A percentile compares a stretch with the other conserved stretches of the same genome.
Conservation (phyloP, 2,329 filamentous ascomycete genomes). For the Xylaria sp. region DNA sequence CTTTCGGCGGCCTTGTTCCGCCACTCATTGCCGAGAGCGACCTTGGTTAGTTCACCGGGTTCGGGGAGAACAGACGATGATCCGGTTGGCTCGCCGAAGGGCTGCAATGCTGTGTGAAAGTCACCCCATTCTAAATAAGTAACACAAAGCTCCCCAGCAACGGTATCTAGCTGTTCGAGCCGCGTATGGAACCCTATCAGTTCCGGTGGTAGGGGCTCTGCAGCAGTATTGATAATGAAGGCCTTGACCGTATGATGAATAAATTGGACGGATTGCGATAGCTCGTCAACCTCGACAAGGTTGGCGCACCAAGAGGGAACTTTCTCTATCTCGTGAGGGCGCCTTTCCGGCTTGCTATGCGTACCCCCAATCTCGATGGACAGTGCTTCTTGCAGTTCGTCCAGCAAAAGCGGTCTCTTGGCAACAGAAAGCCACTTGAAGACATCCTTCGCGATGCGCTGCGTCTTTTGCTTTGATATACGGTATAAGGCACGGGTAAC, state of each 20-base stretch:
- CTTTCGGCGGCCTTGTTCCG: no score
- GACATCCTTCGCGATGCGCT: slow-evolving; percentile 27
- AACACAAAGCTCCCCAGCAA: no score
- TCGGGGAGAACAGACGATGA: no score
- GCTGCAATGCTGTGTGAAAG: no score
- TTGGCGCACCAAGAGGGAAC: slow-evolving; percentile 21
- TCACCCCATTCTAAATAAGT: no score
- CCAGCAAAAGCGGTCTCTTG: slow-evolving; percentile 37
- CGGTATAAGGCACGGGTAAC: slow-evolving; percentile 15
- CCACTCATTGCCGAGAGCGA: no score
- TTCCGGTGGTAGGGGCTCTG: background rate
- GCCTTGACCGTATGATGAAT: slow-evolving; percentile 33
- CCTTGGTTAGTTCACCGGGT: no score
- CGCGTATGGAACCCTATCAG: slow-evolving; percentile 24
- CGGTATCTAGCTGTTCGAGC: no score
- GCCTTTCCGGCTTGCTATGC: slow-evolving; percentile 28
- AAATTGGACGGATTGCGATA: slow-evolving; percentile 20
- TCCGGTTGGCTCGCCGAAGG: no score
- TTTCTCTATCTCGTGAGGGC: slow-evolving; percentile 33
- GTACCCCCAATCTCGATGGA: slow-evolving; percentile 38
- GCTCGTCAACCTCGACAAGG: slow-evolving; percentile 25
- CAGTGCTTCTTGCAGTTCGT: slow-evolving; percentile 43
- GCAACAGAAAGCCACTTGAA: slow-evolving; percentile 40
- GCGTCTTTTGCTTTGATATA: slow-evolving; percentile 13
- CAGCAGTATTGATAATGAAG: slow-evolving; percentile 33